Evolutionary conservation across 768 basidiomycete species (phyloP), one percentile per base, ranked within the genome.

Genomic region (Pleurotus tuber-regium): DNA sequence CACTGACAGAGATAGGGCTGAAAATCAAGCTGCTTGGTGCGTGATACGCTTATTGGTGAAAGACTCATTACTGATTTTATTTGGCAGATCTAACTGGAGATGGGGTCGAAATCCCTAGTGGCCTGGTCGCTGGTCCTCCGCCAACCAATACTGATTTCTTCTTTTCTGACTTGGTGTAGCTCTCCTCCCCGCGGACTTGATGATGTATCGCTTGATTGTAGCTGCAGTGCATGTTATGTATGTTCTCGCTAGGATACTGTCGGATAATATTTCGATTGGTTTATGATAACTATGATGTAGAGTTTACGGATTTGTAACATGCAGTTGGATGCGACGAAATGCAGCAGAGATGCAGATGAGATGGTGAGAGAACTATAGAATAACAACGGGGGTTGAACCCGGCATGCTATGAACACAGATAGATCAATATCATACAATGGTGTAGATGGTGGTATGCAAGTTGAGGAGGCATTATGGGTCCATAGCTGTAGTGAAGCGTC

Each of bases 341-440:
- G n/a, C n/a, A n/a, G n/a, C n/a, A n/a, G 54, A 35, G 46, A 50
- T 57, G 53, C 36, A 54, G 49, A 52, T 39, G 33, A 41, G 44
- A 42, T 23, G 12, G 51, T 40, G n/a, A n/a, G n/a, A n/a, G n/a
- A n/a, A n/a, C n/a, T n/a, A n/a, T n/a, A n/a, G n/a, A n/a, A n/a
- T n/a, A 68, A 70, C 70, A 74, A 78, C 84, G 86, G 87, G 86
- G 86, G 88, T 90, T 90, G 88, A 90, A 90, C 88, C 88, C 86
- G 86, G 76, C 64, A 66, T 64, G 69, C 60, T 63, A 69, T 67
- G 61, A 67, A 54, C 35, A 38, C 35, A 18, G 35, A 38, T 57
- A 60, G 58, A 60, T 60, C 60, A 67, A 66, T 64, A 59, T 47
- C 38, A 46, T 48, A 54, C 21, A 52, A 69, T 59, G 62, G 63